Conservation (phyloP, 495 filamentous ascomycete species). For the Penicillium desertorum region DNA sequence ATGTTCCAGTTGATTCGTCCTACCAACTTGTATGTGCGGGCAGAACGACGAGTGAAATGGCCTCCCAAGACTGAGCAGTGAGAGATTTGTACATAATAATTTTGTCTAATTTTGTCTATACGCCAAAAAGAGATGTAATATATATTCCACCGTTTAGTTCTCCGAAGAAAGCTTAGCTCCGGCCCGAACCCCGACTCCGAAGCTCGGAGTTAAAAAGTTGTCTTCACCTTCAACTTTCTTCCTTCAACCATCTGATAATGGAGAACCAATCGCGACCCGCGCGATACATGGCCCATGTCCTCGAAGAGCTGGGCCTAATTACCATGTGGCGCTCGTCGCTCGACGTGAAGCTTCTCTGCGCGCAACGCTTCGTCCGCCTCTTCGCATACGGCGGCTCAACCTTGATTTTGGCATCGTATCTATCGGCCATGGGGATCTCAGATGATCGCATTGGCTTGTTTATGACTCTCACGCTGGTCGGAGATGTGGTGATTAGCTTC, state of each 20-base stretch:
- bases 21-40: slow-evolving; percentile 53
- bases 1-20: slow-evolving; percentile 57
- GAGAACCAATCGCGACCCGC: background rate
- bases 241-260: background rate
- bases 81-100: background rate
- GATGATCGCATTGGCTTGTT: slow-evolving; percentile 79
- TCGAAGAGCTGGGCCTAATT: slow-evolving; percentile 41
- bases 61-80: slow-evolving; percentile 26
- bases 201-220: background rate
- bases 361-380: slow-evolving; percentile 73
- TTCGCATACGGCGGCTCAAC: slow-evolving; percentile 77
- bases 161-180: slow-evolving; percentile 5
- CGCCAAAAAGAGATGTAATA: background rate
- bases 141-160: too few species aligned
- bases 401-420: slow-evolving; percentile 70
- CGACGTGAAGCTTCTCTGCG: slow-evolving; percentile 74
- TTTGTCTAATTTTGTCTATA: background rate
- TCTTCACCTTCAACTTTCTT: background rate
- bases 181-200: background rate
- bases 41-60: slow-evolving; percentile 47
- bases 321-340: slow-evolving; percentile 42
- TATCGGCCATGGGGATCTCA: slow-evolving; percentile 63
- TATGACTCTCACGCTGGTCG: slow-evolving; percentile 81
- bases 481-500: slow-evolving; percentile 76
- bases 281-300: slow-evolving; percentile 15